Conservation (phyloP, 345 rosid genomes). For the Geranium brycei region DNA sequence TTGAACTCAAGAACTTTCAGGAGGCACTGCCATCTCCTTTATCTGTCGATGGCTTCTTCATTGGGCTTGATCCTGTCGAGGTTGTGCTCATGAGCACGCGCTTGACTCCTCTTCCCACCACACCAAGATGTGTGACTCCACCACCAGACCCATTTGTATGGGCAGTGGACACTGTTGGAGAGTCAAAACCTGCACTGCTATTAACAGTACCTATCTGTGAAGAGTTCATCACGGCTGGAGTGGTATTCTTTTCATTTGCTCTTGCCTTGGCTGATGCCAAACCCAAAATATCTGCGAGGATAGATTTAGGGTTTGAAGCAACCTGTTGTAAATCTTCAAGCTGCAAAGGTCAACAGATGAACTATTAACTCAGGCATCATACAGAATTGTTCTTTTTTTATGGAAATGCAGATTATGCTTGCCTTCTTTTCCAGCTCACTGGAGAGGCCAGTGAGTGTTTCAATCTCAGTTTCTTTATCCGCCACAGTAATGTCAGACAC, state of each 20-base stretch:
- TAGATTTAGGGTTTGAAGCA: slow-evolving; percentile 46
- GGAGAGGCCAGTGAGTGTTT: slow-evolving; percentile 46
- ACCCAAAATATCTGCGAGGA: slow-evolving; percentile 66
- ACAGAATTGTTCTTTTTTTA: neutral
- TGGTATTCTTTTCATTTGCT: slow-evolving; percentile 26
- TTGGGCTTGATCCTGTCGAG: slow-evolving; percentile 34
- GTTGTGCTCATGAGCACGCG: slow-evolving; percentile 44
- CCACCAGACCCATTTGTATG: slow-evolving; percentile 33
- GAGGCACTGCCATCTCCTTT: slow-evolving; percentile 33
- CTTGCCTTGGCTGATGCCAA: slow-evolving; percentile 38
- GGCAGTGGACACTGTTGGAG: slow-evolving; percentile 64
- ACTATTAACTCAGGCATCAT: slow-evolving; percentile 3
- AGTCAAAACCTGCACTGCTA: slow-evolving; percentile 39
- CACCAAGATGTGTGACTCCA: slow-evolving; percentile 72
- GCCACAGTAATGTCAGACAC: slow-evolving; percentile 26
- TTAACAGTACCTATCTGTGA: slow-evolving; percentile 39
- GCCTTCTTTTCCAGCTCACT: slow-evolving; percentile 89
- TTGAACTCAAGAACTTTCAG: slow-evolving; percentile 12
- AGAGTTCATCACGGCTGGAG: slow-evolving; percentile 30
- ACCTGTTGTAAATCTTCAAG: slow-evolving; percentile 84
- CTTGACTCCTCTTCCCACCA: slow-evolving; percentile 91
- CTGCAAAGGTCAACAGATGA: slow-evolving; percentile 28
- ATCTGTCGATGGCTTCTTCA: slow-evolving; percentile 54
- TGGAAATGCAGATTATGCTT: slow-evolving; percentile 9
- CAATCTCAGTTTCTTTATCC: slow-evolving; percentile 70